These are phyloP conservation scores for Phytophthora citricola DNA, from an alignment of 352 stramenopile species.

Conservation along the genomic window DNA sequence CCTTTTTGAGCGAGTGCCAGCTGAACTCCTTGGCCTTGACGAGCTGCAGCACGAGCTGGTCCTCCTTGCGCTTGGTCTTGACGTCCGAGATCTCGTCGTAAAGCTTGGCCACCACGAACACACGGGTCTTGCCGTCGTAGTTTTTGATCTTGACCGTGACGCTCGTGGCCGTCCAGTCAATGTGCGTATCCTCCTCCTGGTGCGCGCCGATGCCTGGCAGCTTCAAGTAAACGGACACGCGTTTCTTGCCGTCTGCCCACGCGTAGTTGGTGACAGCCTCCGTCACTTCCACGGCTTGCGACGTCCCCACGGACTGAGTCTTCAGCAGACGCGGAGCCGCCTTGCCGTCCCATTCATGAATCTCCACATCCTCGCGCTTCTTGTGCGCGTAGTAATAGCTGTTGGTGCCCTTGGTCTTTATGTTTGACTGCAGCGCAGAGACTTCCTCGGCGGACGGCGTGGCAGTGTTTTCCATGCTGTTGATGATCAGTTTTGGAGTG, in stretches of 20 bases:
- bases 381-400: slow-evolving; percentile 92
- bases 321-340: slow-evolving; percentile 80
- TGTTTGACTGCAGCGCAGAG: slow-evolving; percentile 84
- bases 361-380: slow-evolving; percentile 77
- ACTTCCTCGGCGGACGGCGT: slow-evolving; percentile 12
- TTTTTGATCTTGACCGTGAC: slow-evolving; percentile 69
- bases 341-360: slow-evolving; percentile 87
- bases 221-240: slow-evolving; percentile 79
- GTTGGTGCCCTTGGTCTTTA: slow-evolving; percentile 84
- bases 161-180: slow-evolving; percentile 72
- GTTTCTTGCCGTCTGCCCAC: slow-evolving; percentile 85
- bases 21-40: slow-evolving; percentile 80
- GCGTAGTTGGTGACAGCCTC: slow-evolving; percentile 82
- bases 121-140: slow-evolving; percentile 73
- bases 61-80: slow-evolving; percentile 80
- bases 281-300: slow-evolving; percentile 43
- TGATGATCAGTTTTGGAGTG: background rate
- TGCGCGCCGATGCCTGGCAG: slow-evolving; percentile 69
- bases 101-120: slow-evolving; percentile 72
- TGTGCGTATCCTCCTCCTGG: slow-evolving; percentile 62
- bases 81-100: slow-evolving; percentile 86
- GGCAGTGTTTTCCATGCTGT: slow-evolving; percentile 31
- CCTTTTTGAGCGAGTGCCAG: slow-evolving; percentile 89
- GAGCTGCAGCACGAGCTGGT: slow-evolving; percentile 82
- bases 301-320: slow-evolving; percentile 34